Conservation (phyloP, 1,139 yeast species). For the Kurtzmaniella quercitrusa region DNA sequence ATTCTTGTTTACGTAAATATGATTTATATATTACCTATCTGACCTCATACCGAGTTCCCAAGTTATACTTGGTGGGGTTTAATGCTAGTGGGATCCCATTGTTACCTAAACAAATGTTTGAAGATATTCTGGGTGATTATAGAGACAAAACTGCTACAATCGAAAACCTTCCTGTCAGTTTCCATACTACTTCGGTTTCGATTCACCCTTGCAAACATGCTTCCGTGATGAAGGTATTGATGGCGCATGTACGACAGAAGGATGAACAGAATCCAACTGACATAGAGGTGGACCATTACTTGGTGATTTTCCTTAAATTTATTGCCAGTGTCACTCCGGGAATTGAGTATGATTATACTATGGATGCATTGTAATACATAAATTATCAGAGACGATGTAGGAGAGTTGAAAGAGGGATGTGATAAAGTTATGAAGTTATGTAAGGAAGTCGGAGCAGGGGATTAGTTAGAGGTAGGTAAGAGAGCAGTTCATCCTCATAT, state of each 20-base stretch:
- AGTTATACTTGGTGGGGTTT: constrained; percentile 87
- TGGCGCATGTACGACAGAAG: constrained; percentile 46
- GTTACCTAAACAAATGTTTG: constrained; percentile 87
- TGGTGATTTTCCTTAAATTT: constrained; percentile 84
- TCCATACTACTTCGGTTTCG: constrained; percentile 76
- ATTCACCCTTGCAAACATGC: constrained; percentile 98
- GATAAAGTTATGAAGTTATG: too few species aligned
- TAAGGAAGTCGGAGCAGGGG: too few species aligned
- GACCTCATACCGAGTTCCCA: constrained; percentile 93
- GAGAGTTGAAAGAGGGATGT: background rate
- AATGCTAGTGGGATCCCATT: constrained; percentile 80
- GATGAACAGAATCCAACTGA: constrained; percentile 36
- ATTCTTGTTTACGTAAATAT: constrained; percentile 57
- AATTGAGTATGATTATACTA: constrained; percentile 92
- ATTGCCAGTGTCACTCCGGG: constrained; percentile 98
- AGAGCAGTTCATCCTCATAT: too few species aligned
- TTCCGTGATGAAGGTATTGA: constrained; percentile 83
- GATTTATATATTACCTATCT: constrained; percentile 90
- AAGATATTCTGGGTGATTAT: constrained; percentile 88
- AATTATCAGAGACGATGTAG: background rate
- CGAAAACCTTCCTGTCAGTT: constrained; percentile 83
- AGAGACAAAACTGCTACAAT: constrained; percentile 95
- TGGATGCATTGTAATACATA: constrained; percentile 63
- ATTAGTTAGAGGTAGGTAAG: too few species aligned
- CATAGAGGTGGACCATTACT: constrained; percentile 84